These are phyloP conservation scores for Cardamine chenopodiifolia DNA, from an alignment of 345 rosid species.

Conservation along the genomic window DNA sequence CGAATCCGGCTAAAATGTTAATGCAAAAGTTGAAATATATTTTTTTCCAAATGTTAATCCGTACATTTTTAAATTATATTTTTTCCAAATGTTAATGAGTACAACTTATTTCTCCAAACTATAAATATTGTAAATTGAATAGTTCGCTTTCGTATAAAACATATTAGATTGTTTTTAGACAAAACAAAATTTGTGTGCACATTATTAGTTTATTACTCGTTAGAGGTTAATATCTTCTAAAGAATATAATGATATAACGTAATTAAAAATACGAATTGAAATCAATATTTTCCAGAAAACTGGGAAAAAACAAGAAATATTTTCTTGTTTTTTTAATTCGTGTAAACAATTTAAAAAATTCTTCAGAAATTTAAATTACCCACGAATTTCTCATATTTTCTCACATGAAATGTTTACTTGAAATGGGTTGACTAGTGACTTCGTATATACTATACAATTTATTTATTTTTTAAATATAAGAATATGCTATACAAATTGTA, in stretches of 20 bases:
- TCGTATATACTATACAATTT: neutral
- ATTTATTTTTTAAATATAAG: neutral
- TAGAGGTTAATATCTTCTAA: neutral
- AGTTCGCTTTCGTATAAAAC: neutral
- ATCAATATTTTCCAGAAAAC: neutral
- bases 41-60: neutral
- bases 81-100: neutral
- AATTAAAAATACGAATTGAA: neutral
- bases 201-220: neutral
- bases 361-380: neutral
- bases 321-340: no score
- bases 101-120: neutral
- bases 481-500: neutral
- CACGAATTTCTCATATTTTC: neutral
- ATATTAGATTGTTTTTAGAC: neutral
- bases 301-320: neutral
- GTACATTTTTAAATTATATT: neutral
- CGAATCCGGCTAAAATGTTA: neutral
- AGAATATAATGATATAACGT: neutral
- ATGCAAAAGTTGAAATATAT: neutral
- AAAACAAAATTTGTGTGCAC: no score
- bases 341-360: neutral
- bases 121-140: neutral
- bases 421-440: slow-evolving; percentile 3
- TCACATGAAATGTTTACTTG: neutral